Base-by-base conservation (phyloP, 1,284 basidiomycete species). In the Apiotrichum brassicae region DNA sequence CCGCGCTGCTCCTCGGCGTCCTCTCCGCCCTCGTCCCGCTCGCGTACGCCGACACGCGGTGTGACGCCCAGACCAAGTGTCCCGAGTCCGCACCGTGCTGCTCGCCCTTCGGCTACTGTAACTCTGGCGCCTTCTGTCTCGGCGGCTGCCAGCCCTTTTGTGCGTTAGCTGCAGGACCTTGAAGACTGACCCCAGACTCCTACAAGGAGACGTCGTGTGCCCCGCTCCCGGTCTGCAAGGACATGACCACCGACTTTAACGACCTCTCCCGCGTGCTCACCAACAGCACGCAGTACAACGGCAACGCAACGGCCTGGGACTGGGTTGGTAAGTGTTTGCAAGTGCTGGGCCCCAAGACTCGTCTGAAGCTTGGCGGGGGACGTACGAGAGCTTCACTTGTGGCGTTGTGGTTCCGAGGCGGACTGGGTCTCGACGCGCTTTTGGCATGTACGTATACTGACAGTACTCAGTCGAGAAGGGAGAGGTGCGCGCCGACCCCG, bases 91-190 rank as follows among this genome's bases (percentile, higher is more conserved):
- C 79, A 3, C 85, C 86, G 6, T 87, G 85, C 67, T 87, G 86
- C 73, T 84, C 83, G 64, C 81, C 85, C 76, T 86, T 79, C 57
- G 85, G 85, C 4, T 87, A 81, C 62, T 87, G 86, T 62, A 83
- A 84, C 6, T 73, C 68, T 16, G 82, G 77, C 2, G 32, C 57
- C 6, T 87, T 82, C 69, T 89, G 87, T 63, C 74, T 87, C 24
- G 85, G 85, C 37, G 87, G 87, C 11, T 91, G 88, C 72, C 81
- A 90, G 62, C 86, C 87, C 9, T 76, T 87, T 37, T 71, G 76
- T 70, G 36, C 24, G 63, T 57, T 20, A 19, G 11, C 16, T 6
- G 11, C 7, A 19, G n/a, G 6, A 20, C n/a, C 1, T 13, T 12
- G 22, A 19, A 9, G 14, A 4, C 28, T 30, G 28, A 34, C 16